phyloP scores from a whole-genome alignment of 352 stramenopile genomes.

The Pythium pyrilobum region DNA sequence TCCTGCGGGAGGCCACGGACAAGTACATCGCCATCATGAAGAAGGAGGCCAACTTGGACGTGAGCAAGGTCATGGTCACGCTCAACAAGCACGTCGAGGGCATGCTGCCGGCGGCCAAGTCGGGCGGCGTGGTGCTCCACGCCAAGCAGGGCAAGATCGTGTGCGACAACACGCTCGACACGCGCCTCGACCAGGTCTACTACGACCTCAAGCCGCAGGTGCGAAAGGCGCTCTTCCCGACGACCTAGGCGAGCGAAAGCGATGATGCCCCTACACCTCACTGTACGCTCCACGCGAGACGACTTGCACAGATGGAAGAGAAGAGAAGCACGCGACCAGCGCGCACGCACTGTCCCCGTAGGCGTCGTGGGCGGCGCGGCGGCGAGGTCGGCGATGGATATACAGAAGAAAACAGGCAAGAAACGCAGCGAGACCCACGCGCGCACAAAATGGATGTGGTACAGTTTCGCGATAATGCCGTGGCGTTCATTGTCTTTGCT shows the following conservation, averaged over 20 bases:
- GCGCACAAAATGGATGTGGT: too few species aligned
- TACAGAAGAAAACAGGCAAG: too few species aligned
- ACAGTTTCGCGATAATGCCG: too few species aligned
- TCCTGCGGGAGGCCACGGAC: conserved; percentile 83
- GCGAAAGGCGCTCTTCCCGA: conserved; percentile 76
- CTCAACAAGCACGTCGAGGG: conserved; percentile 86
- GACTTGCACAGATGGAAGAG: not conserved
- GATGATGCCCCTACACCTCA: too few species aligned
- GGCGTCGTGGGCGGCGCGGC: too few species aligned
- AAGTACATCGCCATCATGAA: conserved; percentile 85
- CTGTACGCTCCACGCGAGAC: too few species aligned
- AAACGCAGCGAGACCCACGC: too few species aligned
- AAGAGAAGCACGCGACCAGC: not conserved
- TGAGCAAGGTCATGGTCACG: conserved; percentile 87
- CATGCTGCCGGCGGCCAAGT: conserved; percentile 76
- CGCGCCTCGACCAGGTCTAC: conserved; percentile 76
- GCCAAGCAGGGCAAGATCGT: conserved; percentile 95
- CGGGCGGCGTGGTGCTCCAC: conserved; percentile 81
- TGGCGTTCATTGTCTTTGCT: too few species aligned
- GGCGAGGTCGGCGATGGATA: too few species aligned
- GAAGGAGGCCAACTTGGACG: conserved; percentile 89
- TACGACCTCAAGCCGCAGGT: conserved; percentile 79
- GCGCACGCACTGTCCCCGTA: too few species aligned
- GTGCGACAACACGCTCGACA: conserved; percentile 97
- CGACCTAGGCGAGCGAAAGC: conserved; percentile 22